phyloP scores from a whole-genome alignment of 108 stramenopile species.

The Mayamaea pseudoterrestris region DNA sequence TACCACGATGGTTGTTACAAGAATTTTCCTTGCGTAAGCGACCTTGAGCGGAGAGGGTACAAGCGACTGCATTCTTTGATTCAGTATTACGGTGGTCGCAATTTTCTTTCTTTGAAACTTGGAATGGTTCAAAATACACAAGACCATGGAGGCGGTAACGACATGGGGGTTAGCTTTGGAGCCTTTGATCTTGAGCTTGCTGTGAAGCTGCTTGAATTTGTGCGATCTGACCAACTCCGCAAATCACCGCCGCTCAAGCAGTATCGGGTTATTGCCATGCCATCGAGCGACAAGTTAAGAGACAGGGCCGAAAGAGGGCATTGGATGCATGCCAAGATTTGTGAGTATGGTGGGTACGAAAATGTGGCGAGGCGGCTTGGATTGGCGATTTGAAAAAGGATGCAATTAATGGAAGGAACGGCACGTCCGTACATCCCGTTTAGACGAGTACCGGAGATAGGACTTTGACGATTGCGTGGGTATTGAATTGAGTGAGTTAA shows the following conservation, averaged over 20 bases:
- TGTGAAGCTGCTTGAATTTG: constrained; percentile 34
- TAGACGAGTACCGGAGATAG: neutral
- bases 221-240: constrained; percentile 25
- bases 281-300: constrained; percentile 18
- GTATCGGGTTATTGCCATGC: constrained; percentile 32
- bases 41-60: constrained; percentile 9
- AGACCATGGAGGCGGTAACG: constrained; percentile 10
- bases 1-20: constrained; percentile 19
- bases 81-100: constrained; percentile 48
- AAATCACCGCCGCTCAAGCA: constrained; percentile 36
- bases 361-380: constrained; percentile 58
- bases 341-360: constrained; percentile 55
- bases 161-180: too few relatives aligned
- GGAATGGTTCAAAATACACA: constrained; percentile 17
- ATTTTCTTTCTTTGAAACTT: constrained; percentile 35
- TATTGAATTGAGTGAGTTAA: too few relatives aligned
- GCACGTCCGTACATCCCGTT: neutral
- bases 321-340: constrained; percentile 24
- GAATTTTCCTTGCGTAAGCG: constrained; percentile 23
- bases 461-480: too few relatives aligned
- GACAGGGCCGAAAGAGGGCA: neutral
- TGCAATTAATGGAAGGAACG: neutral
- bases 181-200: constrained; percentile 47
- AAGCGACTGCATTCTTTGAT: constrained; percentile 22
- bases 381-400: constrained; percentile 10